These are phyloP conservation scores for Scalesia atractyloides DNA, from an alignment of 129 eudicot genomes.

Conservation along the genomic window DNA sequence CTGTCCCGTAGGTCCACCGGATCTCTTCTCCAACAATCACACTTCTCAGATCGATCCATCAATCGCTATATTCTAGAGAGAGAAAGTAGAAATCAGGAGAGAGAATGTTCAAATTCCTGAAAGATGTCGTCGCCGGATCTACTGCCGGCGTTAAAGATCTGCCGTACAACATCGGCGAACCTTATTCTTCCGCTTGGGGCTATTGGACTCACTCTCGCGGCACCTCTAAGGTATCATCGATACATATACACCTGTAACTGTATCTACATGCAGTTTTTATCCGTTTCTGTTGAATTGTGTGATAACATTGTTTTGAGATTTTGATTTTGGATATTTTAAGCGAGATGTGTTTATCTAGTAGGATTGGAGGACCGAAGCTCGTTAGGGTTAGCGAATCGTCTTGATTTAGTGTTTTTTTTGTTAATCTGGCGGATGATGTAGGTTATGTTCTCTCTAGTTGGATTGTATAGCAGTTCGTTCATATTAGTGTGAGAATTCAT, in stretches of 20 bases:
- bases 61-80: too few species aligned
- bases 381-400: not conserved
- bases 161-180: conserved; percentile 94
- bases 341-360: too few species aligned
- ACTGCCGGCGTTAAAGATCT: conserved; percentile 83
- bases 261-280: not conserved
- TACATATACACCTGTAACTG: not conserved
- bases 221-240: conserved; percentile 64
- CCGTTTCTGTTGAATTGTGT: not conserved
- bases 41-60: not conserved
- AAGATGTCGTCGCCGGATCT: conserved; percentile 92
- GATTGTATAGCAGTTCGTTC: not conserved
- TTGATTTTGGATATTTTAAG: too few species aligned
- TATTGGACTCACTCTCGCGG: conserved; percentile 94
- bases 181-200: conserved; percentile 96
- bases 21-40: conserved; percentile 3
- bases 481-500: too few species aligned
- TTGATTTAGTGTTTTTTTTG: not conserved
- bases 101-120: conserved; percentile 76
- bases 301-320: too few species aligned
- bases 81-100: not conserved
- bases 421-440: too few species aligned
- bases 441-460: not conserved
- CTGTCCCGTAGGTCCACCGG: not conserved
- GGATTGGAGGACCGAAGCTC: not conserved